These are phyloP conservation scores for Paecilomyces sp. DNA, from an alignment of 2,329 filamentous ascomycete genomes.

Conservation along the genomic window DNA sequence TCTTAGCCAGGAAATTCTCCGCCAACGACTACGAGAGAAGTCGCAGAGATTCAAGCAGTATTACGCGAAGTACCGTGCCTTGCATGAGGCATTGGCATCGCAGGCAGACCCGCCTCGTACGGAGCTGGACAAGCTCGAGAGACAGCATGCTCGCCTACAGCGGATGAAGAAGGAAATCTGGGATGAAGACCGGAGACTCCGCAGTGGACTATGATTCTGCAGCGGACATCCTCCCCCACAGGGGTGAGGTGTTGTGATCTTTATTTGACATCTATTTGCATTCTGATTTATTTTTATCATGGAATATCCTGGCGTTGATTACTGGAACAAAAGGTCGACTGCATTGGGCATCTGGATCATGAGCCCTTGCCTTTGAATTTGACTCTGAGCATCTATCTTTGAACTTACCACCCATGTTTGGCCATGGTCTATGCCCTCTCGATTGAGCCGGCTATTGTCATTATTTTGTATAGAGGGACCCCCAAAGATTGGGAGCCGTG, in stretches of 20 bases:
- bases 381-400: not conserved
- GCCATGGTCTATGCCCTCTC: not conserved
- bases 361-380: constrained; percentile 3
- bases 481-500: not conserved
- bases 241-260: not conserved
- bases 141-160: constrained; percentile 47
- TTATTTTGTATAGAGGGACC: not conserved
- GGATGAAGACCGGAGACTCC: constrained; percentile 34
- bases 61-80: constrained; percentile 51
- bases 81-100: constrained; percentile 43
- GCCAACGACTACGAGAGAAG: constrained; percentile 33
- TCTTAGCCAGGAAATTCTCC: constrained; percentile 27
- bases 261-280: constrained; percentile 9
- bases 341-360: constrained; percentile 1
- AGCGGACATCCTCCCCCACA: not conserved
- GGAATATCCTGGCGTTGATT: constrained; percentile 4
- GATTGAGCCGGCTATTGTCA: not conserved
- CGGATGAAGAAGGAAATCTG: constrained; percentile 54
- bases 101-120: constrained; percentile 37
- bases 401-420: not conserved
- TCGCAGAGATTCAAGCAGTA: constrained; percentile 47
- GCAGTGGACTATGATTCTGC: constrained; percentile 10
- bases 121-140: constrained; percentile 47
- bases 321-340: constrained; percentile 1
- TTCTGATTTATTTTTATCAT: constrained; percentile 3